phyloP scores from a whole-genome alignment of 306 rosid genomes.

The Trichosanthes cucumerina region DNA sequence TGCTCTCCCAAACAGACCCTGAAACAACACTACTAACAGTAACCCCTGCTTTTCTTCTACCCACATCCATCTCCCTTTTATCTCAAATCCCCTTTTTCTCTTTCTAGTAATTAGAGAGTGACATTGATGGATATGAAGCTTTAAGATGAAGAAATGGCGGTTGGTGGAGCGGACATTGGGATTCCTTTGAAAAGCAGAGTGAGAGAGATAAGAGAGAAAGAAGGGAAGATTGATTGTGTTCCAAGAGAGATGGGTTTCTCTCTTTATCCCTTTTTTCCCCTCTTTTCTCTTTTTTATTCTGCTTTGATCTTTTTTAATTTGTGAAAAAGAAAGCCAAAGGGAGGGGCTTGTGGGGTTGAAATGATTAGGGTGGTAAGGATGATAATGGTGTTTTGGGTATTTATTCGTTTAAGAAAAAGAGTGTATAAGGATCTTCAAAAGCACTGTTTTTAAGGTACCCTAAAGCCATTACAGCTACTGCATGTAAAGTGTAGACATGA shows the following conservation, averaged over 20 bases:
- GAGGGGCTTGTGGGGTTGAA: constrained; percentile 4
- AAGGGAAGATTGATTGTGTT: neutral
- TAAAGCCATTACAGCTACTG: constrained; percentile 1
- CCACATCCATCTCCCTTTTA: neutral
- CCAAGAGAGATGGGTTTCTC: constrained; percentile 1
- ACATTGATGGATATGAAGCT: constrained; percentile 23
- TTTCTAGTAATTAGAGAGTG: neutral
- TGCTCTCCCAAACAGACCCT: constrained; percentile 11
- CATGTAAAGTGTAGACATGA: constrained; percentile 2
- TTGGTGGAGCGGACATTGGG: constrained; percentile 50
- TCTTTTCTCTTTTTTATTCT: neutral
- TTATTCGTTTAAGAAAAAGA: neutral
- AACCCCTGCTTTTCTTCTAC: neutral
- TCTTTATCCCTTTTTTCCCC: neutral
- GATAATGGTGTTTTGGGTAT: neutral
- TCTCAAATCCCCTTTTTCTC: neutral
- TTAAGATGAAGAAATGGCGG: constrained; percentile 49
- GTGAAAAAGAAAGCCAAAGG: neutral
- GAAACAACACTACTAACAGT: neutral
- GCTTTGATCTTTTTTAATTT: neutral
- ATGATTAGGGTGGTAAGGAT: constrained; percentile 9
- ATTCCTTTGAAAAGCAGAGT: constrained; percentile 36
- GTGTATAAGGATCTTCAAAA: constrained; percentile 6
- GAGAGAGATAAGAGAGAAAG: neutral
- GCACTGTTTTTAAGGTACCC: neutral